A percentile compares a stretch with the other conserved stretches of the same genome.
Conservation (phyloP, 2,329 filamentous ascomycete genomes). For the Rutstroemia sp. region DNA sequence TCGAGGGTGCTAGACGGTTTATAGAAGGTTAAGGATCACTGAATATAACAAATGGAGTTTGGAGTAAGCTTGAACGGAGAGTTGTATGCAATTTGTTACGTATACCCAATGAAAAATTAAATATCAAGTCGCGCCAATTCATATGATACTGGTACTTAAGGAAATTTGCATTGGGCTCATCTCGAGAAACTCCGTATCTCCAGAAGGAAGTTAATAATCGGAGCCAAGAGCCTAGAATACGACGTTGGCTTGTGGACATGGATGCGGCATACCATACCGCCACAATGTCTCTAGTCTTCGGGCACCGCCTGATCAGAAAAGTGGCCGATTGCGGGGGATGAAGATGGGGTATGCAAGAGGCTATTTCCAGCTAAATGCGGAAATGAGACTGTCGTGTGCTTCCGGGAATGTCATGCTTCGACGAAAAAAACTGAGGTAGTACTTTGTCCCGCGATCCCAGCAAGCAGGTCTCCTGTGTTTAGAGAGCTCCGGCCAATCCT, state of each 20-base stretch:
- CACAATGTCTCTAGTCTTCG: background rate
- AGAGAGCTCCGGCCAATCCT: no score
- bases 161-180: background rate
- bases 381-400: background rate
- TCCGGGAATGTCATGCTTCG: background rate
- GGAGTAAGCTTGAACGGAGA: conserved; percentile 1
- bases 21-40: background rate
- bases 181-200: background rate
- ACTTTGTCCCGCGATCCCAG: background rate
- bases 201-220: background rate
- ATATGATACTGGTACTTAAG: background rate
- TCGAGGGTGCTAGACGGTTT: background rate
- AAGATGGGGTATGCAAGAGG: background rate
- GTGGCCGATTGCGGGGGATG: background rate
- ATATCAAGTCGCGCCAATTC: background rate
- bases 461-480: background rate
- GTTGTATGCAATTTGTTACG: conserved; percentile 1
- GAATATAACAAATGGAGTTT: conserved; percentile 4
- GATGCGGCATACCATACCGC: background rate
- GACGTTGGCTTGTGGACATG: background rate
- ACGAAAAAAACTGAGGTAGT: background rate
- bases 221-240: background rate
- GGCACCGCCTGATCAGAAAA: background rate
- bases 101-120: conserved; percentile 8
- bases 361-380: background rate